Percentiles rank a stretch among this genome's conserved stretches.
Conservation (phyloP, 306 rosid species). For the Prosopis cineraria region DNA sequence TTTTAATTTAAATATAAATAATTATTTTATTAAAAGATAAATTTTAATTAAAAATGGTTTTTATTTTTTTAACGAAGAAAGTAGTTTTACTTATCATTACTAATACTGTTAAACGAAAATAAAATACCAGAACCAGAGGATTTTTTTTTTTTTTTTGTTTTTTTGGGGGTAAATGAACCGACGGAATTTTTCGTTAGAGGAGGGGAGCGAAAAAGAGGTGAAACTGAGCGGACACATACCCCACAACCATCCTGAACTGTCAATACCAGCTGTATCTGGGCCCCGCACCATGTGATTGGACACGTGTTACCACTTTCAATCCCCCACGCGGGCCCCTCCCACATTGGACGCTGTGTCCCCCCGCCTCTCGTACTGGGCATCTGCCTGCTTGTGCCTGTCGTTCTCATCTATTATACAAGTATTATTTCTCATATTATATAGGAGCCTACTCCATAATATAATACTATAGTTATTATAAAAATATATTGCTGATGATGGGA, state of each 20-base stretch:
- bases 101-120: too few species aligned
- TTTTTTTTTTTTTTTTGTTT: too few species aligned
- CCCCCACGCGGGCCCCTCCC: slow-evolving; percentile 25
- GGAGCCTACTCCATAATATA: too few species aligned
- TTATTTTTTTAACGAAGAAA: too few species aligned
- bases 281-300: slow-evolving; percentile 21
- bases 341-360: slow-evolving; percentile 14
- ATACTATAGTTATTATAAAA: too few species aligned
- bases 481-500: not conserved
- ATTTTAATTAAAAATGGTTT: too few species aligned
- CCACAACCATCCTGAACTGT: slow-evolving; percentile 13
- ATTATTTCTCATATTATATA: not conserved
- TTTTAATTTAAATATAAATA: too few species aligned
- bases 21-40: too few species aligned
- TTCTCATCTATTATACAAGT: not conserved
- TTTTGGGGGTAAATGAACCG: too few species aligned
- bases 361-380: not conserved
- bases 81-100: too few species aligned
- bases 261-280: slow-evolving; percentile 32
- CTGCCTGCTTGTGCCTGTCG: not conserved
- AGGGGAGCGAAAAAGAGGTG: not conserved
- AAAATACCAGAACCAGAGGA: too few species aligned
- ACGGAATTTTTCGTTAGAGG: too few species aligned
- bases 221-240: slow-evolving; percentile 5
- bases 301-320: not conserved